Evolutionary conservation across 352 stramenopile genomes (phyloP).

Genomic region (Phytophthora lateralis): DNA sequence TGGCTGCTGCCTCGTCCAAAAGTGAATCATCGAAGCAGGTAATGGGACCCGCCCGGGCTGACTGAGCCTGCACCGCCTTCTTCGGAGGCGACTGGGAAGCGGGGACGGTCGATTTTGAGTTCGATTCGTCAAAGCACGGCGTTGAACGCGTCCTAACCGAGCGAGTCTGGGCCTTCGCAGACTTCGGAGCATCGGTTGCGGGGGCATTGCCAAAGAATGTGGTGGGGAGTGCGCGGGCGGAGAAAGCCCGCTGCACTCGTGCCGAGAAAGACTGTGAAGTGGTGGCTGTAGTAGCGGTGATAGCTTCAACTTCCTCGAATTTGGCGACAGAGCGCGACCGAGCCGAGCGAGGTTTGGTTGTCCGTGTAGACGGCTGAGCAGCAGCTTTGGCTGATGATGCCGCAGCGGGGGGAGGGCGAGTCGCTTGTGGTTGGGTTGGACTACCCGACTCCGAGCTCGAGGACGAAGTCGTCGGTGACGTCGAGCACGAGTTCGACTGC

Average conservation of each 20-base stretch:
- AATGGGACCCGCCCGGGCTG: conserved; percentile 16
- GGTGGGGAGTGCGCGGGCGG: conserved; percentile 17
- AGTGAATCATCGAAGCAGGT: conserved; percentile 28
- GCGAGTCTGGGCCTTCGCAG: conserved; percentile 4
- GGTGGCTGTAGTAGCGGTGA: neutral
- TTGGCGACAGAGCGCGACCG: conserved; percentile 25
- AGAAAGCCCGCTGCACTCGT: conserved; percentile 18
- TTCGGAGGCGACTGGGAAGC: conserved; percentile 5
- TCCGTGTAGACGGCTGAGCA: neutral
- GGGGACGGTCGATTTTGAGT: neutral
- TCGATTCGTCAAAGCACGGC: conserved; percentile 16
- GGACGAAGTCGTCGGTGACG: conserved; percentile 28
- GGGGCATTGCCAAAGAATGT: conserved; percentile 6
- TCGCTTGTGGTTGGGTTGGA: conserved; percentile 10
- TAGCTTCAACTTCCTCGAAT: conserved; percentile 19
- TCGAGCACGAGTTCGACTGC: conserved; percentile 17
- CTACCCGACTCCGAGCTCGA: conserved; percentile 28
- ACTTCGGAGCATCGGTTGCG: conserved; percentile 5
- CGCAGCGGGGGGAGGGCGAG: neutral
- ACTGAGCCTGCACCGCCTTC: conserved; percentile 17
- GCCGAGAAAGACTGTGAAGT: conserved; percentile 2
- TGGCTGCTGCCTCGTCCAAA: conserved; percentile 20
- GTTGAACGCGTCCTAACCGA: conserved; percentile 14
- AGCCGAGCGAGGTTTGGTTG: conserved; percentile 1
- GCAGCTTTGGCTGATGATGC: neutral